Evolutionary conservation across 1,284 basidiomycete species (phyloP), one percentile per base, ranked within the genome.

Genomic region (Sparassis latifolia): DNA sequence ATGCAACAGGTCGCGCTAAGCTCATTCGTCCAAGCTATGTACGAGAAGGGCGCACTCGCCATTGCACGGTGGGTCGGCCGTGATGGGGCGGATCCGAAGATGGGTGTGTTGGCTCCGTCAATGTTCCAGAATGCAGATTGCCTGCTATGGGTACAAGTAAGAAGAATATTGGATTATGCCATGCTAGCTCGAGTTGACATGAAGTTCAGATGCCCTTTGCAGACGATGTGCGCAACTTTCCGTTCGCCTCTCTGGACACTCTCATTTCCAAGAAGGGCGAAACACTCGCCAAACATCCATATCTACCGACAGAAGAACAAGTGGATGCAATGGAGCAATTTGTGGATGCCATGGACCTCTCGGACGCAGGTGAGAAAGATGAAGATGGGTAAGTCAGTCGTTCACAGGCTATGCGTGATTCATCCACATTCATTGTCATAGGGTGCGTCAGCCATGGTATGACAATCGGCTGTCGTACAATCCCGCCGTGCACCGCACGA

Each of bases 161-260:
- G 72, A 61, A 5, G 50, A n/a, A 31, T 44, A 31, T 3, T 20
- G 30, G 29, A 20, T 37, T 43, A 10, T 6, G 32, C 37, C 35
- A 28, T 35, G 49, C 5, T 12, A 40, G 4, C 9, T 48, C 7
- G 7, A 29, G 33, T 52, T 1, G 20, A 42, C 35, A 20, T 33
- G 33, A 32, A 5, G 42, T 30, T 5, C 60, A 95, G 87, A 83
- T 97, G 75, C 96, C 96, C 0, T 98, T 97, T 62, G 90, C 92
- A 3, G 94, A 98, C 62, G 96, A 99, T 61, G 75, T 95, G 48
- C 81, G 92, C 53, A 86, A 83, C 55, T 93, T 92, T 66, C 84
- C 81, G 7, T 97, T 98, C 64, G 82, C 88, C 0, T 91, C 91
- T 0, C 75, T 98, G 37, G 82, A 86, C 40, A 78, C 77, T 7